Conservation (phyloP, 257 asterid species). For the Orobanche coerulescens region DNA sequence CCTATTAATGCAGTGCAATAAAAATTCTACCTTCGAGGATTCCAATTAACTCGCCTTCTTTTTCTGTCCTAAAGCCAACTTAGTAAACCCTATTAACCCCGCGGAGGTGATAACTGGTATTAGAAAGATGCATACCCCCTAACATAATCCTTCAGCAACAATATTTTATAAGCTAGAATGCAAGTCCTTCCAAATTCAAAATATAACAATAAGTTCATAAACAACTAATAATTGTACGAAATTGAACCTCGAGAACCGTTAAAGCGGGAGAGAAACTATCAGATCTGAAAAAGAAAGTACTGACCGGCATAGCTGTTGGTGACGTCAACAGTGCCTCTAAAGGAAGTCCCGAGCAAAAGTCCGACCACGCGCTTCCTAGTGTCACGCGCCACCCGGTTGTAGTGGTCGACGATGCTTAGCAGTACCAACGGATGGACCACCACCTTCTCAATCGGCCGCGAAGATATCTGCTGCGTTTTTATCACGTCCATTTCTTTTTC, state of each 20-base stretch:
- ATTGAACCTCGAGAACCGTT: slow-evolving; percentile 5
- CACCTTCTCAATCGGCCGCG: slow-evolving; percentile 80
- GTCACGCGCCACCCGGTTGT: slow-evolving; percentile 95
- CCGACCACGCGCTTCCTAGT: slow-evolving; percentile 86
- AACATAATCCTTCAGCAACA: background rate
- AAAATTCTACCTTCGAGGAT: background rate
- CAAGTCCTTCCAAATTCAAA: background rate
- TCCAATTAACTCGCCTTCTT: background rate
- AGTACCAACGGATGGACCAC: slow-evolving; percentile 92
- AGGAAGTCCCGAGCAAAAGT: slow-evolving; percentile 77
- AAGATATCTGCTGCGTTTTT: slow-evolving; percentile 75
- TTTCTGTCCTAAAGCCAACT: background rate
- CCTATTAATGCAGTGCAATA: background rate
- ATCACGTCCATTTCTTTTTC: slow-evolving; percentile 61
- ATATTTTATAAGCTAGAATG: background rate
- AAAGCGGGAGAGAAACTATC: slow-evolving; percentile 6
- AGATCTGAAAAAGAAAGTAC: slow-evolving; percentile 30
- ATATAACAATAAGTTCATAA: background rate
- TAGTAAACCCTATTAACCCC: background rate
- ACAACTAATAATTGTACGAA: background rate
- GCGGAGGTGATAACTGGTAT: background rate
- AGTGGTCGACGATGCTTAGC: slow-evolving; percentile 91
- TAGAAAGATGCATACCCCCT: background rate
- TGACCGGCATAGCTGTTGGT: slow-evolving; percentile 98
- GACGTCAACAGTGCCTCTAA: slow-evolving; percentile 84